Evolutionary conservation across 176 grass and related monocot species (phyloP).

Genomic region (Rhipidocladum racemiflorum): DNA sequence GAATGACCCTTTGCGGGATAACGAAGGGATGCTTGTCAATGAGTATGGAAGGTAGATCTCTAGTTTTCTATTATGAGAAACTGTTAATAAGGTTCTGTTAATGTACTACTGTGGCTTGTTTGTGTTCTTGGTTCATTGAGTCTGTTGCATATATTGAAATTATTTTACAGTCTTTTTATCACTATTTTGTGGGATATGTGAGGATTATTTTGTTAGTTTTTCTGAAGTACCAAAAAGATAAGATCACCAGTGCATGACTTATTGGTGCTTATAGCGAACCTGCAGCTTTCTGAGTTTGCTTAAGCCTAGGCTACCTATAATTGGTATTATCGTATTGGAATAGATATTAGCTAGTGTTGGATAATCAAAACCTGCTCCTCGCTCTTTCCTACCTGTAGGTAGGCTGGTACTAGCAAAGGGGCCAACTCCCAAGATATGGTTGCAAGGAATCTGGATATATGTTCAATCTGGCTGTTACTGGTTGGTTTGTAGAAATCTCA

Average conservation of each 20-base stretch:
- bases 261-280: not conserved
- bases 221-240: not conserved
- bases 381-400: not conserved
- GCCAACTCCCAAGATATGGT: not conserved
- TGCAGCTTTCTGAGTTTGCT: not conserved
- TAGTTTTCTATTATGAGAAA: not conserved
- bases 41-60: conserved; percentile 86
- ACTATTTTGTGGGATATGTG: not conserved
- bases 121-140: conserved; percentile 19
- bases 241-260: conserved; percentile 5
- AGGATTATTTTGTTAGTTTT: not conserved
- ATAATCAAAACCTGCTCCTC: not conserved
- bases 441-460: not conserved
- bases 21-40: conserved; percentile 94
- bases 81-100: not conserved
- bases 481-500: not conserved
- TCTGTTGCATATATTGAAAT: conserved; percentile 20
- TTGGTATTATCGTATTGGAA: not conserved
- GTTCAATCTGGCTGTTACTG: not conserved
- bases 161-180: not conserved
- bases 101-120: conserved; percentile 7
- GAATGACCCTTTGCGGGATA: conserved; percentile 85
- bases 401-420: not conserved
- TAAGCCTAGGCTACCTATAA: not conserved
- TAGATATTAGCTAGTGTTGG: no score